These are phyloP conservation scores for Spinellus fusiger DNA, from an alignment of 192 early-diverging fungal genomes.

Conservation along the genomic window DNA sequence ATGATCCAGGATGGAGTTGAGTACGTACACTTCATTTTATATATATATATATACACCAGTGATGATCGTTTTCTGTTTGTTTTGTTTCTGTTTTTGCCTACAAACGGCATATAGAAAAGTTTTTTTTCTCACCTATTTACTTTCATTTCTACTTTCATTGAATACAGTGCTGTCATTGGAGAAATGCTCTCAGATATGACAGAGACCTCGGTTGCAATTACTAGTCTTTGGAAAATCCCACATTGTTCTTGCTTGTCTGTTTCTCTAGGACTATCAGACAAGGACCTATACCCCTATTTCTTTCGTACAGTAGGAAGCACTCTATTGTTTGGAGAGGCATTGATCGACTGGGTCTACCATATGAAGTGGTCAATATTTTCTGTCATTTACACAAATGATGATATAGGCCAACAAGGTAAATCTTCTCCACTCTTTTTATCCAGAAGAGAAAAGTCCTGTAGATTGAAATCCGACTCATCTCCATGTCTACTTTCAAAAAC, in stretches of 20 bases:
- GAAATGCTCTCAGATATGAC: conserved; percentile 16
- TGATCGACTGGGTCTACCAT: conserved; percentile 15
- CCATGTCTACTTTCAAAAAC: too few species aligned
- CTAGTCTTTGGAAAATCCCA: conserved; percentile 14
- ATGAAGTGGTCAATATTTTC: conserved; percentile 24
- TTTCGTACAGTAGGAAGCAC: conserved; percentile 18
- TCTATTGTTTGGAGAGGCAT: neutral
- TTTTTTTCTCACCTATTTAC: neutral
- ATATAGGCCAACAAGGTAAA: conserved; percentile 20
- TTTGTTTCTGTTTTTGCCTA: too few species aligned
- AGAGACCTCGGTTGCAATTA: conserved; percentile 18
- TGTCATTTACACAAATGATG: conserved; percentile 20
- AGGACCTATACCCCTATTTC: conserved; percentile 22
- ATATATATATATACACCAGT: neutral
- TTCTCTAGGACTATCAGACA: conserved; percentile 13
- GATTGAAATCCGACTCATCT: too few species aligned
- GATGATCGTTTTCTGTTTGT: too few species aligned
- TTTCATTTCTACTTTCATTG: neutral
- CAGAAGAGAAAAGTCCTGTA: neutral
- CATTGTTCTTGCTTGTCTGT: conserved; percentile 18
- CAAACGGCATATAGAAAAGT: neutral
- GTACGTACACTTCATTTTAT: neutral
- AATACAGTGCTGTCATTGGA: conserved; percentile 26
- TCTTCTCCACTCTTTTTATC: neutral
- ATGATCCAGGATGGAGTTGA: conserved; percentile 13